Conservation (phyloP, 129 eudicot species). For the Flaveria ramosissima region DNA sequence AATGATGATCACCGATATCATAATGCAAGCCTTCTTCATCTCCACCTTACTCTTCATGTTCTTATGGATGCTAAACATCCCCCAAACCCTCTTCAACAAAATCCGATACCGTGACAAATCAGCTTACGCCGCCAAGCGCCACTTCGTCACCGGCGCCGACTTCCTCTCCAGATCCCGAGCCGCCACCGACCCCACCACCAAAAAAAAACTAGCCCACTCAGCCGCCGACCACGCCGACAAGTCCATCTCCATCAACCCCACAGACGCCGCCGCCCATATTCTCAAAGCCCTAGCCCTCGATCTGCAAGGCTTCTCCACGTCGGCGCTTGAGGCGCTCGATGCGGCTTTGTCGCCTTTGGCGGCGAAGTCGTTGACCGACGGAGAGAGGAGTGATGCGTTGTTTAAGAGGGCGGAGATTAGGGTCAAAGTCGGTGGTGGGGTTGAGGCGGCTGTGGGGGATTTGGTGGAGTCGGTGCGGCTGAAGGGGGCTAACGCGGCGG, state of each 20-base stretch:
- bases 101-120: slow-evolving; percentile 38
- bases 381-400: slow-evolving; percentile 63
- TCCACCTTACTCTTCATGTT: slow-evolving; percentile 45
- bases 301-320: slow-evolving; percentile 59
- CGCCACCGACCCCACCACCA: slow-evolving; percentile 32
- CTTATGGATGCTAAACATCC: slow-evolving; percentile 53
- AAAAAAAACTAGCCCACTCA: slow-evolving; percentile 41
- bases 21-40: slow-evolving; percentile 46
- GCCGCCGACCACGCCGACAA: slow-evolving; percentile 66
- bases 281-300: slow-evolving; percentile 64
- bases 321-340: slow-evolving; percentile 62
- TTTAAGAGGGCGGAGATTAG: slow-evolving; percentile 66
- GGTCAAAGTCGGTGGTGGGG: slow-evolving; percentile 35
- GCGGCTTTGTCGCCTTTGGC: slow-evolving; percentile 66
- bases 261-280: slow-evolving; percentile 77
- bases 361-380: slow-evolving; percentile 49
- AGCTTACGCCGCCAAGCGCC: slow-evolving; percentile 63
- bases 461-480: slow-evolving; percentile 62
- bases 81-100: slow-evolving; percentile 51
- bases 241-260: slow-evolving; percentile 53
- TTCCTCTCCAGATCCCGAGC: slow-evolving; percentile 58
- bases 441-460: slow-evolving; percentile 52
- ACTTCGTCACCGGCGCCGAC: slow-evolving; percentile 80
- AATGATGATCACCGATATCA: slow-evolving; percentile 54
- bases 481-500: slow-evolving; percentile 49